Evolutionary conservation across 257 asterid genomes (phyloP).

Genomic region (Nicotiana knightiana): DNA sequence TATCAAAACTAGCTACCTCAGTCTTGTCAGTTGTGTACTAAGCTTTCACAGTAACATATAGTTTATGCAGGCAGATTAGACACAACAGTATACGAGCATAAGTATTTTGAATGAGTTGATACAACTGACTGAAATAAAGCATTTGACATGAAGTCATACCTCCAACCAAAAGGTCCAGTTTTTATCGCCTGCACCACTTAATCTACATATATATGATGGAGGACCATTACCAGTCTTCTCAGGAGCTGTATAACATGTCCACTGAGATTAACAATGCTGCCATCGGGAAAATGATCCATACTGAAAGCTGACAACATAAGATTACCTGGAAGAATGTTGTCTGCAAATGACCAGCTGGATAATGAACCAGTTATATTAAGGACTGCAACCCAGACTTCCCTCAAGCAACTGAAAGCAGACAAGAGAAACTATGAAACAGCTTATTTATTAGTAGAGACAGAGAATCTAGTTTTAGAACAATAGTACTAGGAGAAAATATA

Average conservation of each 20-base stretch:
- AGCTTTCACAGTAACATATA: neutral
- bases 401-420: conserved; percentile 51
- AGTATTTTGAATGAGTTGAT: neutral
- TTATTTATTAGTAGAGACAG: neutral
- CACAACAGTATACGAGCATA: neutral
- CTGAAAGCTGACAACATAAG: conserved; percentile 9
- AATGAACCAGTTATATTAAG: conserved; percentile 89
- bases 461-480: neutral
- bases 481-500: neutral
- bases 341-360: conserved; percentile 90
- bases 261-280: conserved; percentile 20
- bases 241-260: conserved; percentile 48
- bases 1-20: neutral
- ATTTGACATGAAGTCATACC: conserved; percentile 36
- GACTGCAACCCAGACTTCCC: conserved; percentile 95
- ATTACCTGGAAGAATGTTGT: conserved; percentile 69
- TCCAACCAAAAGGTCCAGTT: conserved; percentile 98
- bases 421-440: neutral
- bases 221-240: conserved; percentile 53
- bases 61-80: neutral
- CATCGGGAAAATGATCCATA: conserved; percentile 1
- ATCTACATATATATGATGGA: conserved; percentile 70
- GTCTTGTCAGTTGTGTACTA: neutral
- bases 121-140: neutral
- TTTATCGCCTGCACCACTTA: conserved; percentile 70